Base-by-base conservation (phyloP, 129 eudicot genomes). In the Flaveria brownii region DNA sequence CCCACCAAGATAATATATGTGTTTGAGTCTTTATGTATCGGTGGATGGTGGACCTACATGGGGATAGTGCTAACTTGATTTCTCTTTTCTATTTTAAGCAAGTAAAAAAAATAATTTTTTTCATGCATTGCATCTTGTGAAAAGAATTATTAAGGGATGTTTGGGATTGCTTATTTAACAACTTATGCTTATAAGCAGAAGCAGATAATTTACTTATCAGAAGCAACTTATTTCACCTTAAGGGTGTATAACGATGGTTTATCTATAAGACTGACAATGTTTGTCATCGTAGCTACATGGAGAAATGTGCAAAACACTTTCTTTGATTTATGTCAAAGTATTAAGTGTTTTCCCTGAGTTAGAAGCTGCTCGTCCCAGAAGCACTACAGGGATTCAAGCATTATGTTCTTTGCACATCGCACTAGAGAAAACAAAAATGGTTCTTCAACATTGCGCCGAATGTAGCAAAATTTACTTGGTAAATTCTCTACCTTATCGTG, bases 401-500 rank as follows among this genome's bases (percentile, higher is more conserved):
- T 81, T 95, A 66, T 95, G 99, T 77, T 84, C 97, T 75, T 81
- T 95, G 75, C 99, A 95, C 79, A 86, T 95, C 39, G 97, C 99
- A 14, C 88, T 95, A 70, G 99, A 95, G 87, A 95, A 95, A 88
- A 80, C 99, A 45, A 91, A 90, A 85, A 89, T 83, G 73, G 78
- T 95, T 77, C 95, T 95, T 65, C 97, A 91, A 75, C 99, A 95
- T 75, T 95, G 99, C 67, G 86, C 99, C 1, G 97, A 89, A 71
- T 95, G 96, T 70, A 95, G 99, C 85, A 95, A 95, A 89, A 86
- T 95, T 50, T 95, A 95, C 82, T 82, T 95, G 99, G 99, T 91
- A 89, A 23, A 61, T 39, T 36, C 25, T 51, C 62, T 80, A 25
- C 13, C 65, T 71, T 43, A n/a, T 56, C 60, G 3, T 63, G 2